Percentiles rank a stretch among this genome's conserved stretches.
Evolutionary conservation across 2,329 filamentous ascomycete genomes (phyloP).

Genomic region (Trichoderma breve): DNA sequence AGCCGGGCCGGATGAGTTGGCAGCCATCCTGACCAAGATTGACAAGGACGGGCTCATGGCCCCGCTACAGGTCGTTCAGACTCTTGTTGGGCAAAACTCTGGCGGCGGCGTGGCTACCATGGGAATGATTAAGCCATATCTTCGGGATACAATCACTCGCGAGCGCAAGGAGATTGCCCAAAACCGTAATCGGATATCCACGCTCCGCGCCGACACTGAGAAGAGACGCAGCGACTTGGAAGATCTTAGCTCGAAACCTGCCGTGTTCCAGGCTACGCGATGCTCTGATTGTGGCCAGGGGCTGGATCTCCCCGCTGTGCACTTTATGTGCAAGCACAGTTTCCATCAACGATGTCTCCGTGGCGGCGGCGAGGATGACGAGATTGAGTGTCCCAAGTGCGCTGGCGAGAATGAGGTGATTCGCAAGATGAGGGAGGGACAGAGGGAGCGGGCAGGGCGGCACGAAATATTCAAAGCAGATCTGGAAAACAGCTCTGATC

Average conservation of each 20-base stretch:
- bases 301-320: constrained; percentile 84
- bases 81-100: constrained; percentile 63
- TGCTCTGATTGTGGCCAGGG: constrained; percentile 78
- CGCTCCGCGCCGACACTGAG: constrained; percentile 80
- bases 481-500: constrained; percentile 71
- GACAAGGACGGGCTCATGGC: constrained; percentile 91
- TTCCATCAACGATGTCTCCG: constrained; percentile 89
- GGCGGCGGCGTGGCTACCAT: constrained; percentile 75
- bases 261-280: constrained; percentile 85
- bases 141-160: constrained; percentile 81
- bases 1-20: constrained; percentile 77
- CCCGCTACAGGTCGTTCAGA: constrained; percentile 93
- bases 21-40: constrained; percentile 77
- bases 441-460: constrained; percentile 80
- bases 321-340: constrained; percentile 95
- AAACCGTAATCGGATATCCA: constrained; percentile 78
- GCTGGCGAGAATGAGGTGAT: constrained; percentile 83
- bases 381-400: constrained; percentile 83
- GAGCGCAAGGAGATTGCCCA: constrained; percentile 80
- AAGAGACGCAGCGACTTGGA: constrained; percentile 75
- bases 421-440: constrained; percentile 77
- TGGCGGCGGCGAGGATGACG: constrained; percentile 51
- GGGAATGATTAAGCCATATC: constrained; percentile 94
- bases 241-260: constrained; percentile 74
- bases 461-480: constrained; percentile 88